Evolutionary conservation across 148 eudicot species (phyloP), one percentile per base, ranked within the genome.

Genomic region (Heliosperma pusillum): DNA sequence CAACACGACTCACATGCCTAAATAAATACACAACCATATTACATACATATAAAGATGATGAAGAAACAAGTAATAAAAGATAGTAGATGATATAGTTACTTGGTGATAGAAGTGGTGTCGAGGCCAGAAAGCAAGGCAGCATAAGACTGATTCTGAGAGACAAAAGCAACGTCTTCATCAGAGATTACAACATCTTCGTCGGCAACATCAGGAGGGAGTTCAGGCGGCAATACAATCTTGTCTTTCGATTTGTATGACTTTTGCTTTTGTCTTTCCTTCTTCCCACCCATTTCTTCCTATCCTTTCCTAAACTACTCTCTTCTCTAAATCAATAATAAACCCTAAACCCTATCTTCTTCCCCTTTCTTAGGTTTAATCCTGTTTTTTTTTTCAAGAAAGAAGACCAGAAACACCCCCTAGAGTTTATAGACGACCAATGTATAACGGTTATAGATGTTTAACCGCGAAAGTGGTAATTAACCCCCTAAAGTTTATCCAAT

Each of bases 1-100:
- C 98, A 81, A 94, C 90, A 66, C 98, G 97, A 45, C 77, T 80
- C 56, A 94, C 97, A 80, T 91, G 93, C 86, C 98, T 94, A 68
- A 21, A 57, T 1, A 57, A 55, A 55, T 12, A 55, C 58, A 2
- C 19, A 15, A 55, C 11, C 29, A 5, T 16, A n/a, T 15, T 9
- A 12, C 30, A 57, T 8, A 78, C 19, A 25, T 19, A 5, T 52
- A 8, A 8, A 16, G n/a, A n/a, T n/a, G 15, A 56, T 3, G 11
- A 1, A 1, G 12, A 58, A 10, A 22, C 10, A 26, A 33, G 13
- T 16, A 24, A 27, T 5, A 15, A 24, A 24, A 2, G 5, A 1
- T 9, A 5, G 7, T 1, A 13, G 7, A 29, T 3, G 21, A n/a
- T 5, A 11, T 33, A 25, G 33, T 15, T 56, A 94, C 98, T 82